Conservation (phyloP, 2,329 filamentous ascomycete genomes). For the Lasiodiplodia sp. region DNA sequence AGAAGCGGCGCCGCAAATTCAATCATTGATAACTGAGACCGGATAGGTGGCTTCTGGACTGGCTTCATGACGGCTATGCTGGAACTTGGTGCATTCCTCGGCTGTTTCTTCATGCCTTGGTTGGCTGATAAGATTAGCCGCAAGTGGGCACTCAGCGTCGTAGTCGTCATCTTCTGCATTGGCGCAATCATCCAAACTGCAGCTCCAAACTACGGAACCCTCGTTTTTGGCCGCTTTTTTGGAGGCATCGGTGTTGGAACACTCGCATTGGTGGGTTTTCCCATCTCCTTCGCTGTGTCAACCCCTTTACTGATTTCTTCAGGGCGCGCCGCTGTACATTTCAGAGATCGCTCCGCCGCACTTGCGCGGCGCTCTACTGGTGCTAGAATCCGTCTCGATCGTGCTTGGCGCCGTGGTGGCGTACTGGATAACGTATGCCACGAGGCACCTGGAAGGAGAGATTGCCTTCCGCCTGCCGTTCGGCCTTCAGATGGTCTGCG, state of each 20-base stretch:
- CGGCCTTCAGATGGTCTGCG: constrained; percentile 53
- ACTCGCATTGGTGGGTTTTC: constrained; percentile 43
- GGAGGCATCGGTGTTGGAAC: constrained; percentile 43
- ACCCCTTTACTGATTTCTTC: constrained; percentile 41
- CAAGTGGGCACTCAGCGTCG: constrained; percentile 52
- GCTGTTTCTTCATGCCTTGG: constrained; percentile 45
- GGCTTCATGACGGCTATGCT: constrained; percentile 55
- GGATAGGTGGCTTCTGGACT: constrained; percentile 41
- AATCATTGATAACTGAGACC: not conserved
- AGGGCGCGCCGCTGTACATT: constrained; percentile 71
- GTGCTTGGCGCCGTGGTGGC: constrained; percentile 52
- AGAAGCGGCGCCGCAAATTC: too few species aligned
- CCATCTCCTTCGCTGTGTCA: fast-evolving
- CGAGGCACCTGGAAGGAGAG: constrained; percentile 50
- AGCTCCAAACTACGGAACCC: constrained; percentile 39
- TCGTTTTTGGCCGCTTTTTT: constrained; percentile 42
- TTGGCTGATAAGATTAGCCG: constrained; percentile 53
- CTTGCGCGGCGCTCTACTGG: constrained; percentile 68
- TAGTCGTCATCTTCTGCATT: constrained; percentile 54
- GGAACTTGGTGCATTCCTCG: constrained; percentile 51
- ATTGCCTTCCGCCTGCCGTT: constrained; percentile 59
- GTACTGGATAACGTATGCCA: constrained; percentile 53
- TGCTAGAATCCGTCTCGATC: constrained; percentile 52
- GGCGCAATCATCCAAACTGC: constrained; percentile 52
- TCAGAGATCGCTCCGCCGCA: constrained; percentile 73